A percentile compares a stretch with the other conserved stretches of the same genome.
Evolutionary conservation across 164 flowering plant genomes (phyloP).

Genomic region (Buxus sempervirens): DNA sequence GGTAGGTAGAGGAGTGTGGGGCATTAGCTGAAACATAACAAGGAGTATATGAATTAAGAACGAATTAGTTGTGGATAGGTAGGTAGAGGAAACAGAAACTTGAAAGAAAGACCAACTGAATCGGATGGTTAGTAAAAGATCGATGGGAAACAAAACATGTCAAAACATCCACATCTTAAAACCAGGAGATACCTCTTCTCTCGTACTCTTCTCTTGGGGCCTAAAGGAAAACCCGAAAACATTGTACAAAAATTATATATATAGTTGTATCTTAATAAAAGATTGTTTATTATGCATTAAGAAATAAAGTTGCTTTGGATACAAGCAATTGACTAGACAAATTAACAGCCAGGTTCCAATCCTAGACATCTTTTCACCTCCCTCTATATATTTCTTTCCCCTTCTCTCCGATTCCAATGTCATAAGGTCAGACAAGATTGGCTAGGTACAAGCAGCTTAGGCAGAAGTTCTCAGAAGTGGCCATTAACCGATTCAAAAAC

Average conservation of each 20-base stretch:
- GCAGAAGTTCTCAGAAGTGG: too few species aligned
- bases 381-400: too few species aligned
- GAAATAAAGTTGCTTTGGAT: constrained; percentile 15
- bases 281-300: constrained; percentile 30
- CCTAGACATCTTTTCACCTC: too few species aligned
- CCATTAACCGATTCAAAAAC: too few species aligned
- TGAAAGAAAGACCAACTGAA: too few species aligned
- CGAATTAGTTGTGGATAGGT: constrained; percentile 15
- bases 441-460: too few species aligned
- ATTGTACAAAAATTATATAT: background rate
- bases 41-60: constrained; percentile 5
- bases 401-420: too few species aligned
- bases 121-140: background rate
- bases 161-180: background rate
- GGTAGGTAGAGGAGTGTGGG: too few species aligned
- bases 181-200: background rate
- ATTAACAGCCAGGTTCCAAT: too few species aligned
- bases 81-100: constrained; percentile 1
- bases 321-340: constrained; percentile 41
- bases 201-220: constrained; percentile 1
- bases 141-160: constrained; percentile 4
- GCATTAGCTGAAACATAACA: too few species aligned
- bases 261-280: constrained; percentile 11
- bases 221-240: background rate
- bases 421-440: too few species aligned